phyloP scores from a whole-genome alignment of 2,329 filamentous ascomycete genomes.

The Diaporthe helianthi region DNA sequence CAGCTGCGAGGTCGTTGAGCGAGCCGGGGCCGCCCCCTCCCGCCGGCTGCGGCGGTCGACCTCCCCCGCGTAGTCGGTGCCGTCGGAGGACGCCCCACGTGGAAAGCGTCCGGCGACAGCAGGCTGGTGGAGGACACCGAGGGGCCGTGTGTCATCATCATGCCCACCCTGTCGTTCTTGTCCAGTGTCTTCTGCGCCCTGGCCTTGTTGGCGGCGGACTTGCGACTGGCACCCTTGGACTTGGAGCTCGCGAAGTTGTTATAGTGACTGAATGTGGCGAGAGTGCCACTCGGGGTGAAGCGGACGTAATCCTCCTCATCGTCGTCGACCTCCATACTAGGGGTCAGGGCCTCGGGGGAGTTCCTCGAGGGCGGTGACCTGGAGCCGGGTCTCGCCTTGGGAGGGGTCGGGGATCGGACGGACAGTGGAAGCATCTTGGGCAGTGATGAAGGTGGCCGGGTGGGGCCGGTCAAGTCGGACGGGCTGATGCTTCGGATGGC shows the following conservation, averaged over 20 bases:
- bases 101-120: conserved; percentile 39
- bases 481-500: conserved; percentile 63
- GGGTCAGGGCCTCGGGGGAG: conserved; percentile 51
- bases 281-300: conserved; percentile 29
- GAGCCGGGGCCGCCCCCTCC: conserved; percentile 41
- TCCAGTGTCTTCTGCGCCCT: conserved; percentile 14
- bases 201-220: conserved; percentile 35
- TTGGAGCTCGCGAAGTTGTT: conserved; percentile 31
- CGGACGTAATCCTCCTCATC: conserved; percentile 58
- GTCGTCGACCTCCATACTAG: conserved; percentile 39
- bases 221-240: conserved; percentile 27
- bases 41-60: conserved; percentile 44
- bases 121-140: conserved; percentile 38
- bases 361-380: conserved; percentile 45
- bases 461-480: conserved; percentile 60
- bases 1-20: conserved; percentile 41
- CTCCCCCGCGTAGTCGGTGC: conserved; percentile 35
- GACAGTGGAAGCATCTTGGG: neutral
- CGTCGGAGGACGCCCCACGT: conserved; percentile 26
- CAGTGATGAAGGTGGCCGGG: conserved; percentile 52
- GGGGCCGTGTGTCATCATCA: conserved; percentile 31
- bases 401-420: conserved; percentile 44
- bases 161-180: conserved; percentile 30
- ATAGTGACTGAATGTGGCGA: conserved; percentile 42
- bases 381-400: conserved; percentile 48